Conservation (phyloP, 228 moss, liverwort and hornwort species). For the Sphagnum fallax region DNA sequence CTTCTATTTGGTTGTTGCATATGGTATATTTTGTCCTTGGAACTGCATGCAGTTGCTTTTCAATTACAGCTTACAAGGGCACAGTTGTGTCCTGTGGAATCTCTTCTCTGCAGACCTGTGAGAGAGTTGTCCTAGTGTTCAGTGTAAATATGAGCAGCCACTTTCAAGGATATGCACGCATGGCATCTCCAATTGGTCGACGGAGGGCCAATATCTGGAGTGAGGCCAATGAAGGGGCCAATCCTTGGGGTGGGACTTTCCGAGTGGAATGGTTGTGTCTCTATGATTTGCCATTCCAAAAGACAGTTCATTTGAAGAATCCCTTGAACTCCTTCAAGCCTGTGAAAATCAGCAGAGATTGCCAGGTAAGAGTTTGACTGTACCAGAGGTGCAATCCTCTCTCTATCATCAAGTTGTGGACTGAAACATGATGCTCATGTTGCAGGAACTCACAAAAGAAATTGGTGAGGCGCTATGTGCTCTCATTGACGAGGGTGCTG, state of each 20-base stretch:
- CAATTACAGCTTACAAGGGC: too few species aligned
- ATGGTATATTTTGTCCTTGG: neutral
- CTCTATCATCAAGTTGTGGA: neutral
- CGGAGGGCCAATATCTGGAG: slow-evolving; percentile 94
- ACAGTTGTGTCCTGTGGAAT: neutral
- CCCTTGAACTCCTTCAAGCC: slow-evolving; percentile 94
- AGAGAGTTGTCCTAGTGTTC: slow-evolving; percentile 83
- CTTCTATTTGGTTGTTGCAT: neutral
- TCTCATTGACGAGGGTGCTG: slow-evolving; percentile 93
- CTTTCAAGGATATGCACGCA: slow-evolving; percentile 98
- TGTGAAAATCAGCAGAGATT: slow-evolving; percentile 98
- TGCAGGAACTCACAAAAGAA: slow-evolving; percentile 93
- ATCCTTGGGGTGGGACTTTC: slow-evolving; percentile 99
- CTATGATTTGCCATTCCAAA: slow-evolving; percentile 92
- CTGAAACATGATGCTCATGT: neutral
- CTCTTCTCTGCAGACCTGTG: slow-evolving; percentile 55
- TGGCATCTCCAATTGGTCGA: slow-evolving; percentile 92
- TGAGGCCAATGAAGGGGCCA: slow-evolving; percentile 94
- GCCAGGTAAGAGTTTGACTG: slow-evolving; percentile 61
- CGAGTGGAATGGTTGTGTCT: slow-evolving; percentile 93
- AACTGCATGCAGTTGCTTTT: neutral
- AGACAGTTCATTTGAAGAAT: slow-evolving; percentile 96
- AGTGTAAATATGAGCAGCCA: slow-evolving; percentile 99
- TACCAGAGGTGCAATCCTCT: neutral
- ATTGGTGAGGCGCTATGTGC: slow-evolving; percentile 92